These are phyloP conservation scores for Arabidopsis hybrid DNA, from an alignment of 441 rosid genomes.

Conservation along the genomic window DNA sequence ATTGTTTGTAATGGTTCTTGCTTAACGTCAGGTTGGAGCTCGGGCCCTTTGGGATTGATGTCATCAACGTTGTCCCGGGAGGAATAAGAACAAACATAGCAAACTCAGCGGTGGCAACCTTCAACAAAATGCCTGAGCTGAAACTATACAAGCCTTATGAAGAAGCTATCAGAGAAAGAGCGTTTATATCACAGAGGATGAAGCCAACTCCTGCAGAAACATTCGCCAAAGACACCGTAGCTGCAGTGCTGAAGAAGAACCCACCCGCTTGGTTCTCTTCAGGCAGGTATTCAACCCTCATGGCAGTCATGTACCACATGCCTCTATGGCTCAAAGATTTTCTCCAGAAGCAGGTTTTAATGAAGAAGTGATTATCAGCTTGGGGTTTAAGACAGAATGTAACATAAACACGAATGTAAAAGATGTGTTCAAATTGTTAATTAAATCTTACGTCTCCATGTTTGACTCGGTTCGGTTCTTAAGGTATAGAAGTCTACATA, in stretches of 20 bases:
- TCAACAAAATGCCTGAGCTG: conserved; percentile 75
- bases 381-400: background rate
- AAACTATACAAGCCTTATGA: conserved; percentile 76
- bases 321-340: conserved; percentile 66
- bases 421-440: conserved; percentile 5
- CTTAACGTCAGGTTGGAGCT: conserved; percentile 74
- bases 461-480: background rate
- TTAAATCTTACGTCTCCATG: background rate
- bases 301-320: conserved; percentile 63
- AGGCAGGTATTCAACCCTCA: conserved; percentile 60
- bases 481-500: background rate
- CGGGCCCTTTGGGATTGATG: conserved; percentile 77
- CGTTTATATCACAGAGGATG: conserved; percentile 60
- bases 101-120: conserved; percentile 58
- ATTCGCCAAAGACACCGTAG: conserved; percentile 75
- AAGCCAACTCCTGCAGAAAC: conserved; percentile 70
- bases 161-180: conserved; percentile 64
- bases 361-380: conserved; percentile 48
- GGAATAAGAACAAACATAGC: conserved; percentile 81
- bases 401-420: conserved; percentile 4
- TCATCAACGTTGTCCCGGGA: conserved; percentile 79
- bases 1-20: conserved; percentile 13
- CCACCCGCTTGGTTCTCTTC: conserved; percentile 82
- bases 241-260: conserved; percentile 60
- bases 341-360: conserved; percentile 46